phyloP scores from a whole-genome alignment of 1,139 yeast genomes.

The Debaryomyces udenii region DNA sequence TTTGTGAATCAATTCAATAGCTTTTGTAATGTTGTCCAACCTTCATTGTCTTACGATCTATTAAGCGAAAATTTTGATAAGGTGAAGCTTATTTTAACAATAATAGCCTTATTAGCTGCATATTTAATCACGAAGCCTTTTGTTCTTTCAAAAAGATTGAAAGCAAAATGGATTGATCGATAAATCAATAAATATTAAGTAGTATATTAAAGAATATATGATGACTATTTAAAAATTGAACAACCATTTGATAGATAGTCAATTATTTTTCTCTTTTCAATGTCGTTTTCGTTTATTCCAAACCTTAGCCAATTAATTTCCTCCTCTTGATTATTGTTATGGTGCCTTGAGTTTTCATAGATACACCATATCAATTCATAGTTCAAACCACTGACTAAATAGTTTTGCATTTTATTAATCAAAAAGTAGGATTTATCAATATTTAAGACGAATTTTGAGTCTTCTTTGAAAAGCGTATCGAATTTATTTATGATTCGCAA shows the following conservation, averaged over 20 bases:
- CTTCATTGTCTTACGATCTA: slow-evolving; percentile 83
- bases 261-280: slow-evolving; percentile 22
- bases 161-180: slow-evolving; percentile 35
- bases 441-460: slow-evolving; percentile 10
- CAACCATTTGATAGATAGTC: slow-evolving; percentile 23
- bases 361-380: slow-evolving; percentile 49
- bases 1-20: slow-evolving; percentile 63
- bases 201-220: slow-evolving; percentile 6
- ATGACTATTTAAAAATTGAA: slow-evolving; percentile 15
- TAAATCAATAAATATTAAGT: not conserved
- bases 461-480: slow-evolving; percentile 22
- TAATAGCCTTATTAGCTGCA: slow-evolving; percentile 52
- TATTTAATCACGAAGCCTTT: slow-evolving; percentile 57
- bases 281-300: slow-evolving; percentile 26
- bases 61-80: slow-evolving; percentile 71
- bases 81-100: slow-evolving; percentile 61
- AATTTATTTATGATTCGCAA: slow-evolving; percentile 35
- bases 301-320: slow-evolving; percentile 33
- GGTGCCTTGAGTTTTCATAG: slow-evolving; percentile 27
- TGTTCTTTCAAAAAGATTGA: slow-evolving; percentile 53
- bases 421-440: slow-evolving; percentile 29
- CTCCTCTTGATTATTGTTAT: slow-evolving; percentile 7
- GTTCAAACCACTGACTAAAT: slow-evolving; percentile 41
- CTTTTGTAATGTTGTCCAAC: slow-evolving; percentile 77
- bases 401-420: slow-evolving; percentile 39